Conservation (phyloP, 2,329 filamentous ascomycete species). For the Corniculantispora saksenae region DNA sequence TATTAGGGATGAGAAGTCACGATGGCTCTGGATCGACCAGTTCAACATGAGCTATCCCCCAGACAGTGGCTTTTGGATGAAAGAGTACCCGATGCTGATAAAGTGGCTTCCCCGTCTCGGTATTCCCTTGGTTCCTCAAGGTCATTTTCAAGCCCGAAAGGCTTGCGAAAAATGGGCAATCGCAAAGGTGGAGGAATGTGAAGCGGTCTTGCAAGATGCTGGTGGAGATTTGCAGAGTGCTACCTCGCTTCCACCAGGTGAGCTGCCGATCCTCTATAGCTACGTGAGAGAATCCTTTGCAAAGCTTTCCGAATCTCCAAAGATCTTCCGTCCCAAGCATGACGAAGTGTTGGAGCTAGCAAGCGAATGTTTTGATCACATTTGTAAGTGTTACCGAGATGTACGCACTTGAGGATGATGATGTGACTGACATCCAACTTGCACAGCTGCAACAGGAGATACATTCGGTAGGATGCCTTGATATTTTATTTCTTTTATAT, state of each 20-base stretch:
- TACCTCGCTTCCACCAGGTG: neutral
- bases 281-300: neutral
- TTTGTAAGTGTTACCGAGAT: neutral
- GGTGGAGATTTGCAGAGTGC: neutral
- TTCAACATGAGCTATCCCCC: neutral
- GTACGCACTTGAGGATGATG: neutral
- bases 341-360: neutral
- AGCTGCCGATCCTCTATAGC: neutral
- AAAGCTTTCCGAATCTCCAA: neutral
- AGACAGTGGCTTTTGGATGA: neutral
- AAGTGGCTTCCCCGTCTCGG: neutral
- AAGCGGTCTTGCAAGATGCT: neutral
- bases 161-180: neutral
- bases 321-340: neutral
- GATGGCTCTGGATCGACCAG: neutral
- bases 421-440: neutral
- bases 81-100: neutral
- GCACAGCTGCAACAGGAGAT: neutral
- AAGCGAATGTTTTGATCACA: slow-evolving; percentile 2
- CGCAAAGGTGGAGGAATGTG: neutral
- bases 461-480: neutral
- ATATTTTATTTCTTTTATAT: neutral
- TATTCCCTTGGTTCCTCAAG: neutral
- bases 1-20: neutral
- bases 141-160: neutral